Base-by-base conservation (phyloP, 805 yeast species). In the Suhomyces xylopsoci region DNA sequence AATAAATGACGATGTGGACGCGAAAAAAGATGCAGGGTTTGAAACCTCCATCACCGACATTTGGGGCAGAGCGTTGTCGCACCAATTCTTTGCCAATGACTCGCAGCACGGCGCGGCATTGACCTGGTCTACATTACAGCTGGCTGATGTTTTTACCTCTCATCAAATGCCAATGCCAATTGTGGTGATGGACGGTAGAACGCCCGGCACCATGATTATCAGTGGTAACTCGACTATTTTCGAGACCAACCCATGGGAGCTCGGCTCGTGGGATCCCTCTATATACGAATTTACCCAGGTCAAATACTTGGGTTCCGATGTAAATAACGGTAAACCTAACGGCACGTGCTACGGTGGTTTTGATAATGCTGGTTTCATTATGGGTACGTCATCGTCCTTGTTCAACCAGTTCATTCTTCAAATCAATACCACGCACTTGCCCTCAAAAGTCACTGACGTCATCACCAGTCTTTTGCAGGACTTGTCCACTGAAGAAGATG, bases 401-500 rank as follows among this genome's bases (percentile, higher is more conserved):
- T 64, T 64, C 59, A 65, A 65, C 59, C 66, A 62, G 55, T 53
- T 60, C 12, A 48, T 64, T 28, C 38, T 64, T 22, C 60, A 57
- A 30, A 55, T 64, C 34, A 52, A 57, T 46, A 50, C 60, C 42
- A 58, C 58, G 32, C n/a, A 52, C 10, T 47, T 58, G n/a, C 48
- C 56, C 6, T 38, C 49, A 12, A 57, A 62, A 1, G 52, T 72
- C 15, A 57, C 62, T 28, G 53, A 56, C 12, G 45, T 70, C 14
- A 51, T 73, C 25, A 49, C 56, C 24, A 52, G 53, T 17, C 57
- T 72, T 25, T 63, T 72, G 45, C 49, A 56, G 5, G 50, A 62
- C 17, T 70, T 84, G 36, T 76, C 80, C 50, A 65, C 70, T 19
- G 79, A 76, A 40, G 81, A 83, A 47, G 76, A 55, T 42, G 60